Percentiles rank a stretch among this genome's conserved stretches.
phyloP scores from a whole-genome alignment of 2,329 filamentous ascomycete genomes.

The Mariannaea elegans region DNA sequence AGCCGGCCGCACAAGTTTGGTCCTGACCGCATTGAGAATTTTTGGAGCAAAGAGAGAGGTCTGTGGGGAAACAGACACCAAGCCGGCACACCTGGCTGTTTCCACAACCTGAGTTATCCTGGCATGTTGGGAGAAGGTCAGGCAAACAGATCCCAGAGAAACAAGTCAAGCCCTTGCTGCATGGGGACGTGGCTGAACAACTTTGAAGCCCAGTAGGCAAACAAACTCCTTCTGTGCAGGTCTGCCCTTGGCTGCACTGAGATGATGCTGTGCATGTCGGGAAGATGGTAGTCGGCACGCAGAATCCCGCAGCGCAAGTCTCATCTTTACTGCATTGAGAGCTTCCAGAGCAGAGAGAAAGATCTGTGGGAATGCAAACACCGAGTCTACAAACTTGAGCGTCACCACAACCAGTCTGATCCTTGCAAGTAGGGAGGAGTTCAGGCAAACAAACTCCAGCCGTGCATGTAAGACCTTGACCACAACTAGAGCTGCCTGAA shows the following conservation, averaged over 20 bases:
- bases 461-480: neutral
- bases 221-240: constrained; percentile 7
- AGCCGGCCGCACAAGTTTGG: constrained; percentile 3
- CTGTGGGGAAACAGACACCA: neutral
- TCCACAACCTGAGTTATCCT: neutral
- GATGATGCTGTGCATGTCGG: neutral
- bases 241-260: neutral
- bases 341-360: neutral
- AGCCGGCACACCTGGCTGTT: neutral
- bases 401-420: neutral
- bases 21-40: neutral
- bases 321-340: neutral
- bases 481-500: neutral
- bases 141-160: constrained; percentile 6
- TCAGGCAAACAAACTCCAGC: constrained; percentile 1
- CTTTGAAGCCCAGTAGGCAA: neutral
- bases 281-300: neutral
- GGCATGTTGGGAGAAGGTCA: neutral
- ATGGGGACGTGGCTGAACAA: neutral
- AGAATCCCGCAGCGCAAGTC: neutral
- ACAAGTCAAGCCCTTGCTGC: neutral
- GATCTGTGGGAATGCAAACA: neutral
- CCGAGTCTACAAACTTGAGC: neutral
- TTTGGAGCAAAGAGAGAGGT: neutral
- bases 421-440: neutral